Evolutionary conservation across 805 yeast species (phyloP), one percentile per base, ranked within the genome.

Genomic region (Suhomyces pyralidae): DNA sequence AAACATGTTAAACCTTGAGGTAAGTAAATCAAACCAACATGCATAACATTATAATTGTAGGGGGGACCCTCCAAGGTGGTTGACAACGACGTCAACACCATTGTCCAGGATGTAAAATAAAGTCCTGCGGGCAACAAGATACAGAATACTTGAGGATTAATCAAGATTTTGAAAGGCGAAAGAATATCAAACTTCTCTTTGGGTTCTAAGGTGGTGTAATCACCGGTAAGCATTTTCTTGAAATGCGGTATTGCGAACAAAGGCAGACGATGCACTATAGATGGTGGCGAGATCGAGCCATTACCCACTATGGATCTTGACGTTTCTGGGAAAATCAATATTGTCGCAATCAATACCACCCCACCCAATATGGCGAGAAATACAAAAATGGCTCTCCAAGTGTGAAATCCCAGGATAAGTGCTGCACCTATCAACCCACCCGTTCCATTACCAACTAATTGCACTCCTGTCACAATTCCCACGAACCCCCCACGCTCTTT

Each of bases 361-460:
- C 85, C 86, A 25, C 86, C 81, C 5, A 86, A 82, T 28, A 86
- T 82, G 1, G 88, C 83, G 49, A 88, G 67, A 58, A 90, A 88
- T 81, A 90, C 82, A 60, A 88, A 87, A n/a, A 85, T 80, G 0
- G 91, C 81, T 58, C 93, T 76, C 97, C 97, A 91, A 9, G 61
- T 59, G 22, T 48, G 54, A 56, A 66, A 70, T 20, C 63, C 60
- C 38, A 58, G 44, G 17, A 60, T 53, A 6, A 71, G 60, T n/a
- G 82, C 75, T 4, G 81, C 76, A 72, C 89, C 64, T 12, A 90
- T 69, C n/a, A 91, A 68, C 0, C 96, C 90, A 5, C 96, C 93
- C 54, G 90, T 74, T 2, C 89, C 91, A 60, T 85, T 85, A 1
- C 96, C 96, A 7, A 87, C 61, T 34, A 87, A 75, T 15, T 85